Evolutionary conservation across 805 yeast species (phyloP), one percentile per base, ranked within the genome.

Genomic region (Wickerhamiella sergipiensis): DNA sequence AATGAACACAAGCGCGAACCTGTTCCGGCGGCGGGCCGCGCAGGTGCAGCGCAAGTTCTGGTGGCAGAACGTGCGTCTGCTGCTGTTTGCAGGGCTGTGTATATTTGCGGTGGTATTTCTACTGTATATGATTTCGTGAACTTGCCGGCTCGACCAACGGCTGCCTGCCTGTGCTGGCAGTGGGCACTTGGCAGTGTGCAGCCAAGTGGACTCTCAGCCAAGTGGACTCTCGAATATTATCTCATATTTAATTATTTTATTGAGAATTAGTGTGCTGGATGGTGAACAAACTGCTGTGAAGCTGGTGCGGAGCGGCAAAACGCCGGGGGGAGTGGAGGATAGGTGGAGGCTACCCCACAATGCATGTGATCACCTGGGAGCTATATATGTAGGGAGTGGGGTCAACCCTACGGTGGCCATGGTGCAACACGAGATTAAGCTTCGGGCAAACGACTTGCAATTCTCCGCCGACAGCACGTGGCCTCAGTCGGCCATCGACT

Each of bases 21-120:
- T 81, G 24, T 86, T 86, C 63, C 79, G 85, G 57, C 78, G 81
- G 55, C 74, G 79, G 53, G 82, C 95, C 1, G 77, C 74, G 22
- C 71, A 74, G 49, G 74, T 85, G 36, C 78, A 78, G 57, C 70
- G 85, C 39, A 74, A 72, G 53, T 72, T 85, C 76, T 83, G 94
- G 89, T 75, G 82, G 75, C 72, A 76, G 47, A 80, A 66, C 50
- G 53, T 63, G 38, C 58, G 59, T 49, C 50, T 55, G 47, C 33
- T 52, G 7, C 51, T 44, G 10, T 23, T 53, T 29, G 38, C 39
- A 39, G 23, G 15, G 6, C n/a, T 40, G 24, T 40, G 24, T 19
- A 17, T 17, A 12, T 12, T 40, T 18, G 43, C 24, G 7, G 24
- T 40, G 15, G 24, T 21, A 2, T 18, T 18, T 18, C 19, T 40